These are phyloP conservation scores for Tricholoma matsutake DNA, from an alignment of 768 basidiomycete species.

Conservation along the genomic window DNA sequence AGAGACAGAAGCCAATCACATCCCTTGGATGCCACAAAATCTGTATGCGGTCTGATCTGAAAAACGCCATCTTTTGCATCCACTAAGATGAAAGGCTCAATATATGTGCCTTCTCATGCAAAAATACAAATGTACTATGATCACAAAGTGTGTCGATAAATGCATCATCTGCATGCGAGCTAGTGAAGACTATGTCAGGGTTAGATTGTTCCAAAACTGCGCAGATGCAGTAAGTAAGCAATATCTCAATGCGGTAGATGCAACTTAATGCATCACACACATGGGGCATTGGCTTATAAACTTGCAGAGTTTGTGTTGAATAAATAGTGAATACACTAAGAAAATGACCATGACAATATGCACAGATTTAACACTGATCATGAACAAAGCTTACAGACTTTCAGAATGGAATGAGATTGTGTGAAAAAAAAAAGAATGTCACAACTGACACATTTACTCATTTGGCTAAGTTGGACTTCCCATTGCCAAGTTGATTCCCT, in stretches of 20 bases:
- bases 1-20: conserved; percentile 67
- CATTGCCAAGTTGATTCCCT: too few relatives aligned
- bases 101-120: conserved; percentile 25
- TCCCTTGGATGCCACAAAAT: conserved; percentile 69
- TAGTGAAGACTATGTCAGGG: conserved; percentile 73
- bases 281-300: too few relatives aligned
- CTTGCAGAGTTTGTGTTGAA: too few relatives aligned
- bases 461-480: too few relatives aligned
- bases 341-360: too few relatives aligned
- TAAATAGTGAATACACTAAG: too few relatives aligned
- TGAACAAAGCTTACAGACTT: too few relatives aligned
- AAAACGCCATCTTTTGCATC: conserved; percentile 55
- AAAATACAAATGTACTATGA: conserved; percentile 41
- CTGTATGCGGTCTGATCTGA: conserved; percentile 79
- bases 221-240: conserved; percentile 1
- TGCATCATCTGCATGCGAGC: conserved; percentile 74
- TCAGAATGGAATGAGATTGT: too few relatives aligned
- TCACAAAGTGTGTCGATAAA: conserved; percentile 67
- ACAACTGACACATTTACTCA: too few relatives aligned
- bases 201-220: conserved; percentile 82
- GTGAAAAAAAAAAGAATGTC: too few relatives aligned
- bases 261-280: conserved; percentile 46
- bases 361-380: too few relatives aligned
- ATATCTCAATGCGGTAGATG: neutral
- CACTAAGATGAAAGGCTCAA: conserved; percentile 36